Evolutionary conservation across 768 basidiomycete genomes (phyloP), one percentile per base, ranked within the genome.

Genomic region (Macrolepiota albuminosa): DNA sequence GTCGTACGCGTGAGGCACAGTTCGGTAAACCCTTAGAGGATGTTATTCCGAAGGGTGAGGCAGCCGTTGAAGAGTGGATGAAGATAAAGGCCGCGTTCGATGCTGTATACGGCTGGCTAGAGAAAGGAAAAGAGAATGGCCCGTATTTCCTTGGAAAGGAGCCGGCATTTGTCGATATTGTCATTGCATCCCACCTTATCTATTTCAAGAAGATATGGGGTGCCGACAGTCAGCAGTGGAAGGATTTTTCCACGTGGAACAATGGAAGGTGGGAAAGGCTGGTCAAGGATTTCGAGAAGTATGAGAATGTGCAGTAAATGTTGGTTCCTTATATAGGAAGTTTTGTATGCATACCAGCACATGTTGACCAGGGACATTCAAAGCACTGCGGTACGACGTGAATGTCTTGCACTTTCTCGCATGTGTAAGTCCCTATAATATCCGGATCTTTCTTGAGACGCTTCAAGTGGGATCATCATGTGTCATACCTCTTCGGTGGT

Each of bases 221-320:
- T 8, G 69, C 71, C 56, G 72, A 80, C 13, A 76, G 76, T 45
- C 62, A 70, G 45, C 72, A 76, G 54, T 83, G 80, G 79, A 72
- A 69, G 48, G 70, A 73, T n/a, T 59, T 82, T 16, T 61, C 60
- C 45, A 68, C 61, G 29, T 77, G 73, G 76, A 68, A 79, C 54
- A 71, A 66, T 16, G 79, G 78, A 18, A 67, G 73, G 39, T 81
- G 79, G 81, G 70, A 48, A 34, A 65, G 59, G 34, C 63, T 75
- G 14, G 36, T 74, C 5, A 67, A 67, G 18, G 61, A 65, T 31
- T 61, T 78, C 47, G 67, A 69, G 61, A 68, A 69, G 43, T 77
- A 74, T 55, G 70, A 70, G 49, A 57, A 57, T 11, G 49, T 68
- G 37, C 52, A 60, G 40, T 64, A 37, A 60, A 29, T 40, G 39